A percentile compares a stretch with the other conserved stretches of the same genome.
phyloP scores from a whole-genome alignment of 768 basidiomycete species.

The Pisolithus sp. region DNA sequence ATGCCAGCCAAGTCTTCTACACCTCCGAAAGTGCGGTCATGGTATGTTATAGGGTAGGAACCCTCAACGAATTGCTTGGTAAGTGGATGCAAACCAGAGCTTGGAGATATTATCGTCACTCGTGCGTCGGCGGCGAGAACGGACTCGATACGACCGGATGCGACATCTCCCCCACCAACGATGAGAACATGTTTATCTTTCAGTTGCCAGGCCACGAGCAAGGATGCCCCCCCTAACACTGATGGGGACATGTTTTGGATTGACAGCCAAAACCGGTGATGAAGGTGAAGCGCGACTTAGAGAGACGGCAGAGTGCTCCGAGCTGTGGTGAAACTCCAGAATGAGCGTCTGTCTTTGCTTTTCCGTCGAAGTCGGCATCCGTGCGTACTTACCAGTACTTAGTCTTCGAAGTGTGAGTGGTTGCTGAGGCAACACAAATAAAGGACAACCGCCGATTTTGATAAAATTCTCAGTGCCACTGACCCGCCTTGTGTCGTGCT shows the following conservation, averaged over 20 bases:
- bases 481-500: too few relatives aligned
- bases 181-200: conserved; percentile 77
- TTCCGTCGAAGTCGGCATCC: too few relatives aligned
- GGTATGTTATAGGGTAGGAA: conserved; percentile 50
- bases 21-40: conserved; percentile 61
- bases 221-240: conserved; percentile 54
- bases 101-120: conserved; percentile 74
- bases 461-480: too few relatives aligned
- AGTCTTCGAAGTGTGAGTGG: too few relatives aligned
- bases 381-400: too few relatives aligned
- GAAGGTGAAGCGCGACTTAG: not conserved
- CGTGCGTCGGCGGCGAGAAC: conserved; percentile 75
- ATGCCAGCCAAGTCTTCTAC: conserved; percentile 59
- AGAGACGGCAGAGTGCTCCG: too few relatives aligned
- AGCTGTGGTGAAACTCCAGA: too few relatives aligned
- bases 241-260: not conserved
- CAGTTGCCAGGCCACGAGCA: conserved; percentile 93
- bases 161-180: conserved; percentile 91
- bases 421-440: too few relatives aligned
- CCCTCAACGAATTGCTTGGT: conserved; percentile 47
- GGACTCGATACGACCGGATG: conserved; percentile 80
- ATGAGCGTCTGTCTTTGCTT: too few relatives aligned
- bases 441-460: too few relatives aligned
- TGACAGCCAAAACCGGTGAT: conserved; percentile 1
- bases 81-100: conserved; percentile 54